Conservation (phyloP, 768 basidiomycete genomes). For the Tricholoma sp. region DNA sequence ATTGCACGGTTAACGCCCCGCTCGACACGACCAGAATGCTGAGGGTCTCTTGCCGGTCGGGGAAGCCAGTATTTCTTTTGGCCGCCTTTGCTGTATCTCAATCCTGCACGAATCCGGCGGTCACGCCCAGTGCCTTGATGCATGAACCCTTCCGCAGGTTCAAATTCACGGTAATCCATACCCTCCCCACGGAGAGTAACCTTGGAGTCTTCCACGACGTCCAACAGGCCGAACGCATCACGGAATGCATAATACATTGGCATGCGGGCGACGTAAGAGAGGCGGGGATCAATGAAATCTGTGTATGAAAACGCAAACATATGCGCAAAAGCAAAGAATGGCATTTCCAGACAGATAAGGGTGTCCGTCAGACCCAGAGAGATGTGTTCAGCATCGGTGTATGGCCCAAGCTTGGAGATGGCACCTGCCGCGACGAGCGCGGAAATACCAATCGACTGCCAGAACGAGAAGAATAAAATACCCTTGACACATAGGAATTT, state of each 20-base stretch:
- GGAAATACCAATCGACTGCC: conserved; percentile 88
- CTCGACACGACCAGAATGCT: conserved; percentile 34
- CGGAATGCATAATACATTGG: conserved; percentile 81
- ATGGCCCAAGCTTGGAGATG: conserved; percentile 79
- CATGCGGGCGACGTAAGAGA: conserved; percentile 79
- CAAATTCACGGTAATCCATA: conserved; percentile 94
- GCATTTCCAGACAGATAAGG: conserved; percentile 96
- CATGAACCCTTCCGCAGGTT: conserved; percentile 90
- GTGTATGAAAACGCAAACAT: conserved; percentile 90
- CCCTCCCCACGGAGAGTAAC: conserved; percentile 81
- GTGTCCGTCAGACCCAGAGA: conserved; percentile 87
- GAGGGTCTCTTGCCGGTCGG: conserved; percentile 41
- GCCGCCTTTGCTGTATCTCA: conserved; percentile 90
- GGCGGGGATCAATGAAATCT: conserved; percentile 66
- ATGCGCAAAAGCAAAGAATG: conserved; percentile 92
- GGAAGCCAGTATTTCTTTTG: conserved; percentile 96
- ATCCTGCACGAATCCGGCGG: conserved; percentile 81
- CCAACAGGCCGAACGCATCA: conserved; percentile 83
- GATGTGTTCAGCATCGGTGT: conserved; percentile 84
- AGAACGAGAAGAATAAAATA: conserved; percentile 97
- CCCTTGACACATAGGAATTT: conserved; percentile 99
- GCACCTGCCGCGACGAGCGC: conserved; percentile 78
- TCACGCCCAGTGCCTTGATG: conserved; percentile 88
- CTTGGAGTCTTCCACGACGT: conserved; percentile 83
- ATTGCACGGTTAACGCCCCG: conserved; percentile 38